phyloP scores from a whole-genome alignment of 2,329 filamentous ascomycete species.

The Plenodomus lindquistii region DNA sequence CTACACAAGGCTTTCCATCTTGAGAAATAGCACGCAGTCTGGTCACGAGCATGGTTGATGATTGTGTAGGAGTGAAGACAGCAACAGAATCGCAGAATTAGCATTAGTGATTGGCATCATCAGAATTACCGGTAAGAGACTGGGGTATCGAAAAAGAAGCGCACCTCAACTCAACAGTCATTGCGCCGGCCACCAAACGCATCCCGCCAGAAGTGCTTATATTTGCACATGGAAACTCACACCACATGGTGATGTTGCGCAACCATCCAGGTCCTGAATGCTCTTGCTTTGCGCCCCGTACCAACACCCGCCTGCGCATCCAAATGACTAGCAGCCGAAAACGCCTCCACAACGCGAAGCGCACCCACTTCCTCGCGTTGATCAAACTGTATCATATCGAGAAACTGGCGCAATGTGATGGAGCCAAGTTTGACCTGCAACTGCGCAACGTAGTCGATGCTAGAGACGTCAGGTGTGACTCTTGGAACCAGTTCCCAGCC shows the following conservation, averaged over 20 bases:
- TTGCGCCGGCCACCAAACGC: too few species aligned
- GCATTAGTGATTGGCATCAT: background rate
- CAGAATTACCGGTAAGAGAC: too few species aligned
- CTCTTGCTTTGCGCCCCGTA: conserved; percentile 17
- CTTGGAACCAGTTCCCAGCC: conserved; percentile 31
- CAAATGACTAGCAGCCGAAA: conserved; percentile 25
- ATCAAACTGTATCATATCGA: conserved; percentile 25
- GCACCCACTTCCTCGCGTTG: conserved; percentile 7
- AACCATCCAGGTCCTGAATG: conserved; percentile 24
- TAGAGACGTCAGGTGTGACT: conserved; percentile 14
- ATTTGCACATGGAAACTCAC: background rate
- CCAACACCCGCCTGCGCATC: conserved; percentile 13
- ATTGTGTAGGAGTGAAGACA: too few species aligned
- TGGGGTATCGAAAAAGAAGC: too few species aligned
- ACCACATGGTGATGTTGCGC: conserved; percentile 1
- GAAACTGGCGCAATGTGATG: conserved; percentile 25
- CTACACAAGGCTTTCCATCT: too few species aligned
- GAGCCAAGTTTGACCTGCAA: conserved; percentile 28
- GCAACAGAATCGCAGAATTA: too few species aligned
- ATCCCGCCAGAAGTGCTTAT: background rate
- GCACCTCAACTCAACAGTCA: background rate
- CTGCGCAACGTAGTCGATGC: conserved; percentile 22
- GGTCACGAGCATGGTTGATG: too few species aligned
- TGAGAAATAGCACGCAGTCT: too few species aligned
- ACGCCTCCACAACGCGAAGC: conserved; percentile 24